Base-by-base conservation (phyloP, 805 yeast species). In the Kodamaea kaohsiungensis region DNA sequence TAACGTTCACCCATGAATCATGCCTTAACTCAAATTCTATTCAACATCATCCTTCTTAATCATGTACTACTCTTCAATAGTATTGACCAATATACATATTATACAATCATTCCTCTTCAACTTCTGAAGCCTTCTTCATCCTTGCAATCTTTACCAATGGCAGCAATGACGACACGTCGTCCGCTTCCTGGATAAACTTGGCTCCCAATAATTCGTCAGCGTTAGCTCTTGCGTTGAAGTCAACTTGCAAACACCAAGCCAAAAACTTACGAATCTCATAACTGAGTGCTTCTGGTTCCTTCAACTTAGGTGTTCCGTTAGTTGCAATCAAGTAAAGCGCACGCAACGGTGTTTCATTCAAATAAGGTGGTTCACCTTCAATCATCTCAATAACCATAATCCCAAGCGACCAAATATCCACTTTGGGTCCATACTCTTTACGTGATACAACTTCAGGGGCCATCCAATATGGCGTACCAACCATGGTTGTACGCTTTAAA, bases 391-490 rank as follows among this genome's bases (percentile, higher is more conserved):
- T 95, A 17, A 90, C 86, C 98, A 95, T 95, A 60, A 95, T 95
- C 60, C 99, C 99, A 58, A 95, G 75, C 7, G 97, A 91, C 99
- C 99, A 95, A 49, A 95, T 87, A 72, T 95, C 99, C 45, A 95
- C 97, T 68, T 95, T 92, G 48, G 96, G 95, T 37, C 96, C 99
- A 67, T 95, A 95, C 66, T 92, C 97, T 69, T 91, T 92, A 62
- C 96, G 84, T 16, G 92, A 85, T 25, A 95, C 97, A 52, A 95
- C 97, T 70, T 95, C 99, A 1, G 99, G 99, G 0, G 99, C 99
- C 99, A 95, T 95, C 99, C 99, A 95, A 69, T 95, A 95, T 12
- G 99, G 99, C 0, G 99, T 95, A 13, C 99, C 99, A 15, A 95
- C 99, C 96, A 95, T 91, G 3, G 99, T 95, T 2, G 97, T 91